These are phyloP conservation scores for Haematococcus sp. DNA, from an alignment of 139 green algal species.

Conservation along the genomic window DNA sequence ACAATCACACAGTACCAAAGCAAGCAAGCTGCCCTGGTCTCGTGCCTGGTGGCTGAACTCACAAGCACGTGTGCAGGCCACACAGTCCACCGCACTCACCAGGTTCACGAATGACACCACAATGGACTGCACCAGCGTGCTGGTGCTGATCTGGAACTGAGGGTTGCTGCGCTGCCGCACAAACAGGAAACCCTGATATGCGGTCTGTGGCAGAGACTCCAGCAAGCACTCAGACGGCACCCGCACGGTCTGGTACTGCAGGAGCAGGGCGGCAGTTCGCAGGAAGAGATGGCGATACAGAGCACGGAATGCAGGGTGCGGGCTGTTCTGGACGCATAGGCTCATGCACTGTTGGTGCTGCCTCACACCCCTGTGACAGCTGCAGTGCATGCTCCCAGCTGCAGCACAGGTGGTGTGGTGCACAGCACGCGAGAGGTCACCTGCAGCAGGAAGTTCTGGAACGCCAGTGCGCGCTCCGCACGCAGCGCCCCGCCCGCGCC, in stretches of 20 bases:
- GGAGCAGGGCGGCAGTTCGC: background rate
- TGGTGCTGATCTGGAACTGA: no score
- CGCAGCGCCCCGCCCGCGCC: background rate
- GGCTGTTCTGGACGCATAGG: no score
- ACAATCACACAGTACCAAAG: no score
- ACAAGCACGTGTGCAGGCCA: no score
- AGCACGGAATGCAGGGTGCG: no score
- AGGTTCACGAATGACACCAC: background rate
- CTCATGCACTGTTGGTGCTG: no score
- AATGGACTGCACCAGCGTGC: constrained; percentile 6
- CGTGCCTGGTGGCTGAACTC: no score
- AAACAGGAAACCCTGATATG: background rate
- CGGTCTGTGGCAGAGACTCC: background rate
- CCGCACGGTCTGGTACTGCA: constrained; percentile 9
- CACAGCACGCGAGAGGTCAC: background rate
- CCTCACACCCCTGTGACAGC: no score
- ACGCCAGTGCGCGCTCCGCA: background rate
- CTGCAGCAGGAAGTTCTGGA: constrained; percentile 11
- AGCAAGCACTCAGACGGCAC: constrained; percentile 11
- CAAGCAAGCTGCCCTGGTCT: no score
- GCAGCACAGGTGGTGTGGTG: background rate
- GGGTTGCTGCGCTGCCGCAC: no score
- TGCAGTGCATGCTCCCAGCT: background rate
- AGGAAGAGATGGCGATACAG: background rate
- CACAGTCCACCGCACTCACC: no score